A percentile compares a stretch with the other conserved stretches of the same genome.
These are phyloP conservation scores for Candida rishiriensis DNA, from an alignment of 805 yeast genomes.

Conservation along the genomic window DNA sequence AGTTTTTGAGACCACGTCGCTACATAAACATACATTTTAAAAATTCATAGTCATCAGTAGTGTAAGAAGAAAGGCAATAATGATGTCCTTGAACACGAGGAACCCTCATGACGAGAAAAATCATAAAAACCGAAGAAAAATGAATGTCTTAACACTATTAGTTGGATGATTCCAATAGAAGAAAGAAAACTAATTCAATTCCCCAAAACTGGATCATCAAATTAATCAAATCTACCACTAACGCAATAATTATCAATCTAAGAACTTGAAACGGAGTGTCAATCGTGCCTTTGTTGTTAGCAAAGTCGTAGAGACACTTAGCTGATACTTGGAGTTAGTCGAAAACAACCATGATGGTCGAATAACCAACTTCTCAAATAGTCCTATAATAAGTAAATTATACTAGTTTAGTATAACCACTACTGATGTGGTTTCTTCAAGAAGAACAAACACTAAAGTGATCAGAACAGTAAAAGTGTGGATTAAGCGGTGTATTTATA, in stretches of 20 bases:
- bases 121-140: conserved; percentile 1
- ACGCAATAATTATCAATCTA: conserved; percentile 43
- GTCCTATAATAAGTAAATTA: conserved; percentile 50
- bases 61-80: no score
- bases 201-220: conserved; percentile 23
- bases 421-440: conserved; percentile 53
- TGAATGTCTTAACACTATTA: conserved; percentile 50
- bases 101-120: not conserved
- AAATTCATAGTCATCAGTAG: no score
- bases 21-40: no score
- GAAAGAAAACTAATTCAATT: conserved; percentile 21
- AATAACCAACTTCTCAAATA: conserved; percentile 38
- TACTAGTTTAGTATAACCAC: conserved; percentile 75
- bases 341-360: conserved; percentile 36
- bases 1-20: no score
- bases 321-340: conserved; percentile 43
- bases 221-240: conserved; percentile 27
- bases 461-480: not conserved
- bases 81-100: no score
- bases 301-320: conserved; percentile 65
- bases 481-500: not conserved
- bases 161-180: conserved; percentile 34
- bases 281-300: conserved; percentile 71
- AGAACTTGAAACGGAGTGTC: conserved; percentile 75
- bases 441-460: conserved; percentile 13